Conservation (phyloP, 345 rosid genomes). For the Hirschfeldia incana region DNA sequence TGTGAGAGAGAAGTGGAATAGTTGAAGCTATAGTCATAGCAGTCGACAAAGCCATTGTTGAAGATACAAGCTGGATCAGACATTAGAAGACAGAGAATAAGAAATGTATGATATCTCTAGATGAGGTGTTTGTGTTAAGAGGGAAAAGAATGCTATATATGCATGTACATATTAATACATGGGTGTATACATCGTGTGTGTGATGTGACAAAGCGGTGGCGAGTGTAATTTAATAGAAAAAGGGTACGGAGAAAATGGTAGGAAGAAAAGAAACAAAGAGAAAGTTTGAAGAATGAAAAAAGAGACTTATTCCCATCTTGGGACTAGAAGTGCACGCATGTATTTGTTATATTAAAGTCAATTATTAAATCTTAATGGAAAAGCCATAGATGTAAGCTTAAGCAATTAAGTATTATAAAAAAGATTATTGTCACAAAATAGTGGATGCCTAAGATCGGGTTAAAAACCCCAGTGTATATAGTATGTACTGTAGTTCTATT, state of each 20-base stretch:
- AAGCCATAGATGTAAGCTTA: neutral
- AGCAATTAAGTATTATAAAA: neutral
- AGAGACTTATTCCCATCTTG: conserved; percentile 45
- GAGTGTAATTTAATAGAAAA: conserved; percentile 37
- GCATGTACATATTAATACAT: conserved; percentile 27
- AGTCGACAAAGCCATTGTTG: conserved; percentile 51
- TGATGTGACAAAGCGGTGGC: conserved; percentile 50
- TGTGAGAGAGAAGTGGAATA: conserved; percentile 41
- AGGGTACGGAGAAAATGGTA: conserved; percentile 31
- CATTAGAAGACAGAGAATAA: conserved; percentile 42
- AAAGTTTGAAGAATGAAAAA: conserved; percentile 32
- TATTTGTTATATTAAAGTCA: conserved; percentile 20
- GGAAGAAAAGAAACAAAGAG: conserved; percentile 33
- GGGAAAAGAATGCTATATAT: conserved; percentile 32
- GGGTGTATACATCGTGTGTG: conserved; percentile 28
- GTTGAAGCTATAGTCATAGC: conserved; percentile 46
- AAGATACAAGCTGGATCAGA: conserved; percentile 62
- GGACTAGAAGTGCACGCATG: conserved; percentile 46
- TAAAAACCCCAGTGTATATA: neutral
- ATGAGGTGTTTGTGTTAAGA: conserved; percentile 29
- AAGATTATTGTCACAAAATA: neutral
- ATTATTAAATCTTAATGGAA: conserved; percentile 17
- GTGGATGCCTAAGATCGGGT: neutral
- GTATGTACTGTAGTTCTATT: neutral
- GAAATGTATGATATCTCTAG: conserved; percentile 14